Conservation (phyloP, 441 rosid genomes). For the Hura crepitans region DNA sequence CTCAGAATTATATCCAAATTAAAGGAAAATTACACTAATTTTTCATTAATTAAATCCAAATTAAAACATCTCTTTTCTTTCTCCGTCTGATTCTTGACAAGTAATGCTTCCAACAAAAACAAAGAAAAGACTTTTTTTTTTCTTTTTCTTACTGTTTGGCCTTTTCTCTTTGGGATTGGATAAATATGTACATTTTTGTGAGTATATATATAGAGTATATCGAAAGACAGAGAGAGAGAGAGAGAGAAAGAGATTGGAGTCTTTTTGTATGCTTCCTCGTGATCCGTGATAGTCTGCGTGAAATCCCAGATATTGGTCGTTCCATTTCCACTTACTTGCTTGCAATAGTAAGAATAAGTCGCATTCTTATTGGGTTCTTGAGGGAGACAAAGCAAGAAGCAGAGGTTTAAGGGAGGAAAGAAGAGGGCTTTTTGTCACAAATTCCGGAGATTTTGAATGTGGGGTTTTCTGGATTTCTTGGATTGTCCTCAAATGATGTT, state of each 20-base stretch:
- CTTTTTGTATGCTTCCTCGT: conserved; percentile 42
- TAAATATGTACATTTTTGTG: too few relatives aligned
- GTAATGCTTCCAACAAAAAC: conserved; percentile 27
- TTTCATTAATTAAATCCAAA: conserved; percentile 23
- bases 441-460: conserved; percentile 1
- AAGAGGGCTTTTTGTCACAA: neutral
- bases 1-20: neutral
- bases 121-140: neutral
- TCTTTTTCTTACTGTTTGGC: conserved; percentile 3
- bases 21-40: neutral
- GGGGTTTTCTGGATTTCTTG: conserved; percentile 11
- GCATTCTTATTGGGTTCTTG: conserved; percentile 27
- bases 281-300: conserved; percentile 47
- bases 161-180: conserved; percentile 20
- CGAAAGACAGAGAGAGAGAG: conserved; percentile 13
- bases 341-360: conserved; percentile 9
- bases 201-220: conserved; percentile 15
- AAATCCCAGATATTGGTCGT: conserved; percentile 37
- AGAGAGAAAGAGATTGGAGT: conserved; percentile 16
- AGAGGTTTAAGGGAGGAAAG: neutral
- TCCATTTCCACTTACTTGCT: neutral
- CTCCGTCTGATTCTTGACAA: conserved; percentile 41
- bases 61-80: conserved; percentile 28
- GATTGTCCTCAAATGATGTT: conserved; percentile 9
- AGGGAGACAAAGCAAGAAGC: neutral